phyloP scores from a whole-genome alignment of 495 filamentous ascomycete species.

The Aspergillus sparsus region DNA sequence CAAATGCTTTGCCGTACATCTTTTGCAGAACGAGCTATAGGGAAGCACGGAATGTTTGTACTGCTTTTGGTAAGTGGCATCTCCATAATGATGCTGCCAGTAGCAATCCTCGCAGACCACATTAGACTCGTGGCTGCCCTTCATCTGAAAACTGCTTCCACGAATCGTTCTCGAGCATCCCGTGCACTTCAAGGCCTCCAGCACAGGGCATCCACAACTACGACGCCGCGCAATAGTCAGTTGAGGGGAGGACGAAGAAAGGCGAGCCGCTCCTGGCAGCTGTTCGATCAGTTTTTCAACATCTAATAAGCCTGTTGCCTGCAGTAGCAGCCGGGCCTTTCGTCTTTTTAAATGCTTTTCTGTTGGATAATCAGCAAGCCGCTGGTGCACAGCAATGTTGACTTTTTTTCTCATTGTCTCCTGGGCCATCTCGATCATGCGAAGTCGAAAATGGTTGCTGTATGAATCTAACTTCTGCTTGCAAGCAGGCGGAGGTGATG shows the following conservation, averaged over 20 bases:
- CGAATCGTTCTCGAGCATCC: background rate
- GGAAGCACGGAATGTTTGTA: constrained; percentile 33
- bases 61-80: constrained; percentile 21
- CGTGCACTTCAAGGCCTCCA: background rate
- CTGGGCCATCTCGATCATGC: background rate
- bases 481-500: background rate
- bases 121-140: background rate
- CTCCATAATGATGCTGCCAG: constrained; percentile 16
- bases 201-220: background rate
- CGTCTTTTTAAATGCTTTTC: background rate
- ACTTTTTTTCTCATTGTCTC: background rate
- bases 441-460: background rate
- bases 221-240: background rate
- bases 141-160: background rate
- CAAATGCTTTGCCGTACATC: constrained; percentile 7
- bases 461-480: background rate
- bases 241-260: background rate
- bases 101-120: constrained; percentile 22
- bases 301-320: constrained; percentile 4
- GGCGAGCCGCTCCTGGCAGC: background rate
- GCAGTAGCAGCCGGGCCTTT: background rate
- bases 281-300: constrained; percentile 9
- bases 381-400: background rate
- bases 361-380: background rate
- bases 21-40: too few relatives aligned